Evolutionary conservation across 371 early-diverging fungal genomes (phyloP), one percentile per base, ranked within the genome.

Genomic region (Lichtheimia hyalospora): DNA sequence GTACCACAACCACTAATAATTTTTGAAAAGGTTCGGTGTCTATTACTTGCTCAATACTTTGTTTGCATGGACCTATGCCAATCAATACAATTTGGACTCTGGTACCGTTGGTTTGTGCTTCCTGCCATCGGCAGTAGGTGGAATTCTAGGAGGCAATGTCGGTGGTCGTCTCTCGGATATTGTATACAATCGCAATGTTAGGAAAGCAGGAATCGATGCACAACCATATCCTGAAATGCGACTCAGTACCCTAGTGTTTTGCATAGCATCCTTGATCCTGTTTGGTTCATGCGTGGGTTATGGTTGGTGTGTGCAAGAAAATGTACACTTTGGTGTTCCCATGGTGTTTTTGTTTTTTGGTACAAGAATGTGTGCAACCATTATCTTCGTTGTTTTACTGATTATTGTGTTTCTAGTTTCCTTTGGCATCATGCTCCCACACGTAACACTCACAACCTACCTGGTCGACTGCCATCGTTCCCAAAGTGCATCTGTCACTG

Each of bases 381-480:
- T 34, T 6, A 28, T 3, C 25, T 5, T 25, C 27, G 0, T 24
- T 46, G n/a, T 20, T 40, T 41, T 41, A 20, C 5, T 15, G 8
- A 21, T 21, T 2, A 13, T 27, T 24, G 28, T 3, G 12, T 43
- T 43, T 46, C n/a, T 62, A 79, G 77, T 69, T 14, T 75, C 75
- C 43, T 43, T 73, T 20, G 58, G 66, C 0, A 14, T 70, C 4
- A 73, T 74, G 70, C 46, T 70, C 23, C 77, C 77, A 14, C 70
- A 74, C 34, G 69, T 80, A 3, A 65, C 66, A 24, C 52, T 80
- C 10, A 63, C 60, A 5, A 68, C 81, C 1, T 80, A 80, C 23
- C 63, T 80, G 52, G 70, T 77, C 3, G 81, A 80, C 41, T 80
- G 75, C 25, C 73, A 70, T 48, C 70, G 71, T 8, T 65, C 57